Conservation (phyloP, 1,139 yeast species). For the Magnusiomyces paraingens region DNA sequence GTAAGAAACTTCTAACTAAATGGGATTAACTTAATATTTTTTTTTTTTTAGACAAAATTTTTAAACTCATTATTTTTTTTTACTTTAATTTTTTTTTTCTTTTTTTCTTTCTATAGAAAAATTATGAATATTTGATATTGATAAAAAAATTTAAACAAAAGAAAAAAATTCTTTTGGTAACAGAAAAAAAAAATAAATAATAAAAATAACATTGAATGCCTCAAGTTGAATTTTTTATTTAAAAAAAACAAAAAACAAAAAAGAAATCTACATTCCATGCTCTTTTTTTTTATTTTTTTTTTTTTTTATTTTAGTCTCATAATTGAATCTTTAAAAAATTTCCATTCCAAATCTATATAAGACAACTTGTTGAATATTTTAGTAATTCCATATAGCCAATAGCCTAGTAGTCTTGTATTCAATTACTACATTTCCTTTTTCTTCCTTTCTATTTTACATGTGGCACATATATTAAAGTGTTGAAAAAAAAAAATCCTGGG, state of each 20-base stretch:
- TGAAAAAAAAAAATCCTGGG: too few relatives aligned
- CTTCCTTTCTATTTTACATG: too few relatives aligned
- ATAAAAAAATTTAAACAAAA: background rate
- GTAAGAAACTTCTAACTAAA: background rate
- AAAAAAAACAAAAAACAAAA: background rate
- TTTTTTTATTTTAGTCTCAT: background rate
- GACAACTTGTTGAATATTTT: too few relatives aligned
- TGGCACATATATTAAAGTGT: too few relatives aligned
- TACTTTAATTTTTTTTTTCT: background rate
- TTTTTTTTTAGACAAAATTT: background rate
- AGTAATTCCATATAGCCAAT: too few relatives aligned
- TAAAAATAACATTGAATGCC: background rate
- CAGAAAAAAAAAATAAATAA: background rate
- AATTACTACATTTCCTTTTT: too few relatives aligned
- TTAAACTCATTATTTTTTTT: too few relatives aligned
- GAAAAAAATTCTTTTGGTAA: background rate
- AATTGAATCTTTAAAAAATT: background rate
- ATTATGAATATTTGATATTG: background rate
- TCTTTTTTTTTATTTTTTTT: too few relatives aligned
- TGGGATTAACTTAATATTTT: background rate
- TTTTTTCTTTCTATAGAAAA: too few relatives aligned
- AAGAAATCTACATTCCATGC: background rate
- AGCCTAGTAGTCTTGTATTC: too few relatives aligned
- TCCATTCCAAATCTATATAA: too few relatives aligned
- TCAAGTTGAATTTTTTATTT: background rate